A percentile compares a stretch with the other conserved stretches of the same genome.
phyloP scores from a whole-genome alignment of 2,329 filamentous ascomycete species.

The Diplodia sapinea region DNA sequence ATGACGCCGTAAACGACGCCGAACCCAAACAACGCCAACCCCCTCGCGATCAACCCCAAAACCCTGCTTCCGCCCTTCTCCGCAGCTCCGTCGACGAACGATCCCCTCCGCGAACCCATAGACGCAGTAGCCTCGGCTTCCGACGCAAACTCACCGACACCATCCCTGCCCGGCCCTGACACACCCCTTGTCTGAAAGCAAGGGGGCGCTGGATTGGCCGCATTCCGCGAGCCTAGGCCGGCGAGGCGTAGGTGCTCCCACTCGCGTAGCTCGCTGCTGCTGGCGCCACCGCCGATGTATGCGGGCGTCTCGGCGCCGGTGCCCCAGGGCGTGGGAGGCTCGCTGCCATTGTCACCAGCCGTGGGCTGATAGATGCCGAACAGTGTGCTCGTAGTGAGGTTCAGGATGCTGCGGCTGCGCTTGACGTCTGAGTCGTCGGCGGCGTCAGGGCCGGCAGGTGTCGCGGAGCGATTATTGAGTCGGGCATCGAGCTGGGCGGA shows the following conservation, averaged over 20 bases:
- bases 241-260: conserved; percentile 42
- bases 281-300: conserved; percentile 25
- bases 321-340: conserved; percentile 75
- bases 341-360: conserved; percentile 54
- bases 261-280: conserved; percentile 34
- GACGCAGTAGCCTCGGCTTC: not conserved
- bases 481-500: conserved; percentile 22
- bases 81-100: not conserved
- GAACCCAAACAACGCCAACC: conserved; percentile 72
- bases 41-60: not conserved
- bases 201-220: not conserved
- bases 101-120: not conserved
- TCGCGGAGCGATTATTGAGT: conserved; percentile 2
- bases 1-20: conserved; percentile 84
- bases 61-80: not conserved
- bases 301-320: conserved; percentile 74
- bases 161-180: not conserved
- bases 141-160: not conserved
- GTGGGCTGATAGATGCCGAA: conserved; percentile 86
- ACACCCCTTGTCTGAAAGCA: not conserved
- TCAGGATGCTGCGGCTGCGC: conserved; percentile 78
- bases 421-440: conserved; percentile 48
- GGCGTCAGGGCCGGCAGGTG: conserved; percentile 40
- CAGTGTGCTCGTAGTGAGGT: conserved; percentile 87
- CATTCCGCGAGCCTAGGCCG: conserved; percentile 14